Evolutionary conservation across 345 rosid species (phyloP).

Genomic region (Lepidium sativum): DNA sequence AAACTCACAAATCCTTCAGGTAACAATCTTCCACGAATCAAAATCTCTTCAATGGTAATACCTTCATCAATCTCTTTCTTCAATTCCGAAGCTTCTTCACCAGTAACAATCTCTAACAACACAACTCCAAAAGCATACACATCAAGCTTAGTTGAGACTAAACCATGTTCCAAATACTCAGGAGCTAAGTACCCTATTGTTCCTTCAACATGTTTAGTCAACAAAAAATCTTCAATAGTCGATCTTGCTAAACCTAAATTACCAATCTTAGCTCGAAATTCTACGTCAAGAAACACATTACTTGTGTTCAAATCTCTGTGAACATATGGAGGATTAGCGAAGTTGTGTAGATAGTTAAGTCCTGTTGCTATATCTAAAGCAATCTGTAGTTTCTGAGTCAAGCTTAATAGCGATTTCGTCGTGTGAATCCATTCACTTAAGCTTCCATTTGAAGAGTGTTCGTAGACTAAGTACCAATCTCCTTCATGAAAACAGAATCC

Average conservation of each 20-base stretch:
- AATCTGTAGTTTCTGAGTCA: slow-evolving; percentile 54
- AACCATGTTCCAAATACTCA: slow-evolving; percentile 70
- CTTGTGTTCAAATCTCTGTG: slow-evolving; percentile 58
- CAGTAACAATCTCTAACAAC: slow-evolving; percentile 51
- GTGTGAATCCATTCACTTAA: slow-evolving; percentile 60
- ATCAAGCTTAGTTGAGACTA: slow-evolving; percentile 69
- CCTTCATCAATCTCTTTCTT: slow-evolving; percentile 26
- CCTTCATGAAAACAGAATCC: slow-evolving; percentile 64
- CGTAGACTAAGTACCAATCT: slow-evolving; percentile 67
- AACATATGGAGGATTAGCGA: slow-evolving; percentile 39
- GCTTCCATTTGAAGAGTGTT: slow-evolving; percentile 59
- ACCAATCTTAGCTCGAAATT: slow-evolving; percentile 74
- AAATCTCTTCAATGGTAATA: slow-evolving; percentile 29
- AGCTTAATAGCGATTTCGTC: slow-evolving; percentile 31
- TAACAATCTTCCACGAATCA: slow-evolving; percentile 32
- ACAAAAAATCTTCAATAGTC: slow-evolving; percentile 40
- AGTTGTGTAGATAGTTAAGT: slow-evolving; percentile 64
- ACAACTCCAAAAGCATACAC: slow-evolving; percentile 78
- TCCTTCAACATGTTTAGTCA: slow-evolving; percentile 82
- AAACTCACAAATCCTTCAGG: slow-evolving; percentile 35
- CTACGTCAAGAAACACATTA: slow-evolving; percentile 66
- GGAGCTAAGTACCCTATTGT: slow-evolving; percentile 84
- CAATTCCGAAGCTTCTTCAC: slow-evolving; percentile 46
- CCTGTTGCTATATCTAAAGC: slow-evolving; percentile 68
- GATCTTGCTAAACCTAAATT: slow-evolving; percentile 65